Evolutionary conservation across 2,329 filamentous ascomycete species (phyloP), one percentile per base, ranked within the genome.

Genomic region (Elsinoe arachidis): DNA sequence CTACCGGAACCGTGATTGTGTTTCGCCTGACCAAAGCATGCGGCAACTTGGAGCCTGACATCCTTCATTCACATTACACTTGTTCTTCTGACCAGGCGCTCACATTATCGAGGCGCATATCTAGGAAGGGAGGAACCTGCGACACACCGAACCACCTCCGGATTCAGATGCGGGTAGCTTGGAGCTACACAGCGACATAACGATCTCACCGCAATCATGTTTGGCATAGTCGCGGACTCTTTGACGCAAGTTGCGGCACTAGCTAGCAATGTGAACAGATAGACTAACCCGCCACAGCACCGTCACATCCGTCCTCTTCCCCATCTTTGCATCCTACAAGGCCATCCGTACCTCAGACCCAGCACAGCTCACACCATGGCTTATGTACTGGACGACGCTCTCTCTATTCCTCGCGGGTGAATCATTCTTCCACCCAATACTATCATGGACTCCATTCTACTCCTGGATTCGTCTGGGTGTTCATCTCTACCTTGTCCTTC

Each of bases 341-440:
- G 92, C 93, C 51, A 86, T 99, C 68, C 92, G 93, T 75, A 91
- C 90, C 14, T 87, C 87, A 55, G 89, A 96, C 72, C 90, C 91
- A 1, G 86, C 89, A 37, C 85, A 95, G 69, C 80, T 96, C 60
- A 89, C 89, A 62, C 92, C 92, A 85, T 99, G 93, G 93, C 82
- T 97, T 63, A 97, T 97, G 87, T 99, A 97, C 80, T 99, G 92
- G 87, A 90, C 96, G 60, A 90, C 96, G 21, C 82, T 96, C 63
- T 88, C 88, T 60, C 86, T 88, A 70, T 83, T 85, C 65, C 79
- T 91, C 58, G 81, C 93, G 61, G 82, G 85, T 72, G 93, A 97
- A 75, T 91, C 87, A 47, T 95, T 90, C 82, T 84, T 87, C 58
- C 83, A 86, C 66, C 96, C 92, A 74, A 85, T 97, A 67, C 80